Base-by-base conservation (phyloP, 164 flowering plant species). In the Nelumbo lutea region DNA sequence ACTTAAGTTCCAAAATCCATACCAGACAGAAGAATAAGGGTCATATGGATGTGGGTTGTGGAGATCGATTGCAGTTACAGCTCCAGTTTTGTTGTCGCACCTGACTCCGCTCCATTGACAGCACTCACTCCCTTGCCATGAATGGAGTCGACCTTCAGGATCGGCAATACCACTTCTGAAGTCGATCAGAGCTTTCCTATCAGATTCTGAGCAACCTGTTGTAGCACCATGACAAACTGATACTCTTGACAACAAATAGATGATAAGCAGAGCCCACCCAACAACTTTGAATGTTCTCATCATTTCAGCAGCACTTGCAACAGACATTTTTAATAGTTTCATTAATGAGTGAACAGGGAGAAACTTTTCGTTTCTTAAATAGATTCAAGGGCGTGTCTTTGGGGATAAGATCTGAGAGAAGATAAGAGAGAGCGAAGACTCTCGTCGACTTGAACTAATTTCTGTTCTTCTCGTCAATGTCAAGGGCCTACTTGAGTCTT, bases 1-100 rank as follows among this genome's bases (percentile, higher is more conserved):
- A 73, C 78, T 70, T 61, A 83, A 68, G 69, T 74, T 74, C 77
- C 74, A 71, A n/a, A 62, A 66, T 42, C 79, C 79, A 66, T 76
- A 67, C 80, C 72, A 59, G 60, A 61, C 45, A 38, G 61, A 14
- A 58, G 69, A 42, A 42, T 15, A 68, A 4, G 3, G 2, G 13
- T 3, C 47, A 40, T 46, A 11, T 42, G 78, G 73, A 67, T 70
- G 50, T 38, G 75, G 68, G 68, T 69, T 68, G 10, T 64, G 74
- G 45, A 81, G 79, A 27, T 27, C 27, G 27, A 27, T 27, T 27
- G 27, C 27, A 27, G 27, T 27, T 27, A 27, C 27, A 27, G 27
- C 27, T 27, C 27, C 27, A 27, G 27, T 27, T 27, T n/a, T 57
- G 38, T 74, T 72, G 9, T 68, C 58, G 39, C 79, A 79, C 10